Base-by-base conservation (phyloP, 306 rosid genomes). In the Sechiopsis laciniata region DNA sequence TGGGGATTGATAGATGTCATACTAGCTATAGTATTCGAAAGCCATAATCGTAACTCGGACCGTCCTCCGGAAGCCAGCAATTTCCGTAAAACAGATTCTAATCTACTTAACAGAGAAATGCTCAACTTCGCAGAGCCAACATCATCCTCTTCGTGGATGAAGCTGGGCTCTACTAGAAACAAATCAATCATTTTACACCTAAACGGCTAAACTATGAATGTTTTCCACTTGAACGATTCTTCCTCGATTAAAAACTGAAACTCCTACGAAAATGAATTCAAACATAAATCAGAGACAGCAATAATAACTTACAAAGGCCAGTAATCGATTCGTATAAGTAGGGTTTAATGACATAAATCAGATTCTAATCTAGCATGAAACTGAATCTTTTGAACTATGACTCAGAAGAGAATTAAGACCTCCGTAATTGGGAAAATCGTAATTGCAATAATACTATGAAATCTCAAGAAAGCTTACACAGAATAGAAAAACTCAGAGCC, bases 31-130 rank as follows among this genome's bases (percentile, higher is more conserved):
- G 89, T 76, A 57, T 80, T 87, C 76, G 90, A 85, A 65, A 94
- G 96, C 97, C 98, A 94, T 51, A 88, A 74, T 37, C 95, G 86
- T 70, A 90, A 85, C 78, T 94, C 97, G 4, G 89, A 79, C 24
- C 89, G 92, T 73, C 87, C 87, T 48, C 84, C 83, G 6, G 88
- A 83, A 62, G 68, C 67, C 81, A 87, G 74, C 19, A 84, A 17
- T 2, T 88, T 81, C 89, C 88, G 79, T 24, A 94, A 74, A 68
- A 82, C 78, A 29, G 84, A 86, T 74, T 89, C 95, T 83, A 94
- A 54, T 55, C 86, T 82, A 42, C 77, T 87, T 79, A 90, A 76
- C 17, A 93, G 82, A 54, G 87, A 77, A 14, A 86, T 77, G 82
- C 87, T 85, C n/a, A 61, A 21, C 52, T 81, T 62, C 15, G 77